Evolutionary conservation across 2,329 filamentous ascomycete genomes (phyloP).

Genomic region (Xylaria sp.): DNA sequence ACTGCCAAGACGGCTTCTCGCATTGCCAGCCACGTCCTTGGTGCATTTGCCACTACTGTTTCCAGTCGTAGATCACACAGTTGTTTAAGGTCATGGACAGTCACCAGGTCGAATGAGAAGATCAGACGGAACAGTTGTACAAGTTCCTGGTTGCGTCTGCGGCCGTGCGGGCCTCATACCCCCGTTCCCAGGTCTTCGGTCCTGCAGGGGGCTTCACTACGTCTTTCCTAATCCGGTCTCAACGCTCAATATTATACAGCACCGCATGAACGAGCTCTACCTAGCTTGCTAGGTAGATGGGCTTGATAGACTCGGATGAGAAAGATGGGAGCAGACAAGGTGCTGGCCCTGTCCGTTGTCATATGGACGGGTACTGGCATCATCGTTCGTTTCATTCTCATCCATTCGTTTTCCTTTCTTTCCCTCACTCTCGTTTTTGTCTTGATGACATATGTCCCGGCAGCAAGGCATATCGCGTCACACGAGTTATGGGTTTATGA

Average conservation of each 20-base stretch:
- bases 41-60: conserved; percentile 31
- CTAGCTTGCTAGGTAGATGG: conserved; percentile 4
- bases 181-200: conserved; percentile 17
- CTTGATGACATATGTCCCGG: conserved; percentile 28
- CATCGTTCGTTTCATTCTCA: conserved; percentile 21
- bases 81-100: conserved; percentile 15
- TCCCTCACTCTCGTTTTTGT: conserved; percentile 24
- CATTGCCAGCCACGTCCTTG: conserved; percentile 11
- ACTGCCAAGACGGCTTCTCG: conserved; percentile 10
- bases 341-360: conserved; percentile 9
- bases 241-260: conserved; percentile 11
- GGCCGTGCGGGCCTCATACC: conserved; percentile 27
- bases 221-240: conserved; percentile 13
- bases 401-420: conserved; percentile 10
- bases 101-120: conserved; percentile 30
- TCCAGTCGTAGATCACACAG: conserved; percentile 38
- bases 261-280: conserved; percentile 28
- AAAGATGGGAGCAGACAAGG: conserved; percentile 11
- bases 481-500: conserved; percentile 34
- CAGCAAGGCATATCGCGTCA: conserved; percentile 21
- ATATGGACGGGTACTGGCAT: conserved; percentile 23
- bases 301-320: conserved; percentile 4
- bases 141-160: conserved; percentile 11
- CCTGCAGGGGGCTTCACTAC: conserved; percentile 11
- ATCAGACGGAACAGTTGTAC: conserved; percentile 21